Evolutionary conservation across 148 eudicot species (phyloP).

Genomic region (Cornus florida): DNA sequence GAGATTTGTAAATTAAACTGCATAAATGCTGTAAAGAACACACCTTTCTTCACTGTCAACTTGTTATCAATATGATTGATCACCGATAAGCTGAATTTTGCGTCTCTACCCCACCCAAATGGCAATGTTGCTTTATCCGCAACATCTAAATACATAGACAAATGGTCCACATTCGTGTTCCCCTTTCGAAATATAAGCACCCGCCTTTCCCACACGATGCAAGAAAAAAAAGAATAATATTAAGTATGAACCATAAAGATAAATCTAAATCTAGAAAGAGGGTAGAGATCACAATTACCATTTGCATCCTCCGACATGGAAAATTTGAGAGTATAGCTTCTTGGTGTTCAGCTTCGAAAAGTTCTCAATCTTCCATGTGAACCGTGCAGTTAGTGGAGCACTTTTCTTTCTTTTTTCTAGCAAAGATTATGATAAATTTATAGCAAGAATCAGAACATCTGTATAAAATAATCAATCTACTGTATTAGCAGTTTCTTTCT

Average conservation of each 20-base stretch:
- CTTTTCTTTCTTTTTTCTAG: too few relatives aligned
- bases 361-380: not conserved
- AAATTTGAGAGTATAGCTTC: not conserved
- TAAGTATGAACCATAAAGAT: too few relatives aligned
- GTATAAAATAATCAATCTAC: too few relatives aligned
- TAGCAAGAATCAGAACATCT: too few relatives aligned
- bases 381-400: not conserved
- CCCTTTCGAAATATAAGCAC: conserved; percentile 5
- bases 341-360: not conserved
- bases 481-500: too few relatives aligned
- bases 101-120: conserved; percentile 33
- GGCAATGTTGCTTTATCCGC: conserved; percentile 31
- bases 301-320: not conserved
- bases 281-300: not conserved
- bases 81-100: conserved; percentile 34
- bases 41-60: too few relatives aligned
- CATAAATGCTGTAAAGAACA: too few relatives aligned
- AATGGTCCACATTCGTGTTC: conserved; percentile 24
- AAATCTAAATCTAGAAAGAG: too few relatives aligned
- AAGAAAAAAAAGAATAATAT: too few relatives aligned
- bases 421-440: too few relatives aligned
- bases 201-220: not conserved
- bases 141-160: conserved; percentile 34
- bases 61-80: conserved; percentile 22
- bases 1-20: too few relatives aligned